Conservation (phyloP, 1,139 yeast species). For the Diutina ranongensis region DNA sequence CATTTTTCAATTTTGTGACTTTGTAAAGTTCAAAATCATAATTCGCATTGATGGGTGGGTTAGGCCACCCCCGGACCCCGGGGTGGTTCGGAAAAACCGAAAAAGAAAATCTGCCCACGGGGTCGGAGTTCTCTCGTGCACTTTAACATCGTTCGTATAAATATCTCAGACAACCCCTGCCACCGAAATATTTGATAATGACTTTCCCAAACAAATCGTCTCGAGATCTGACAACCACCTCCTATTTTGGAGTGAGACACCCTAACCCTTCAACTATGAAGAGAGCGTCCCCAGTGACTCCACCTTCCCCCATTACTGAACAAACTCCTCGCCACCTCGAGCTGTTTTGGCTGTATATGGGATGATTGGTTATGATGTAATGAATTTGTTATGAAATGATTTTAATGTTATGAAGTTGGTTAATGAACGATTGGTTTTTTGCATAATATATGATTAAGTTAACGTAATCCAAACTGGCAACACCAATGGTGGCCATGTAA, state of each 20-base stretch:
- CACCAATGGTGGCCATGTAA: too few relatives aligned
- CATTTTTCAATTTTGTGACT: not conserved
- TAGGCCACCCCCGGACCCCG: not conserved
- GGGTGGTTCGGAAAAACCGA: not conserved
- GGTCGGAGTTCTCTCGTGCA: not conserved
- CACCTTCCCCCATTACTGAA: not conserved
- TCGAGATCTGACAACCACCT: too few relatives aligned
- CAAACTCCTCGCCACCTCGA: constrained; percentile 1
- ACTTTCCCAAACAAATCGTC: not conserved
- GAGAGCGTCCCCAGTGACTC: not conserved
- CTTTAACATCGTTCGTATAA: not conserved
- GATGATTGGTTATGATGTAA: not conserved
- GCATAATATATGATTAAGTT: too few relatives aligned
- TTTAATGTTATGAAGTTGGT: too few relatives aligned
- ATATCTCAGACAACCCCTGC: not conserved
- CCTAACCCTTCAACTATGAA: too few relatives aligned
- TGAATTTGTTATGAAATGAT: not conserved
- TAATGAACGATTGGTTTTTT: too few relatives aligned
- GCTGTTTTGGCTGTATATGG: constrained; percentile 5
- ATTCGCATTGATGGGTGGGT: not conserved
- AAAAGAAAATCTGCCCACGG: not conserved
- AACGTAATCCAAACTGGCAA: too few relatives aligned
- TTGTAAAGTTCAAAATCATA: too few relatives aligned
- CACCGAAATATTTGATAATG: not conserved
- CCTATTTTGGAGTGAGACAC: too few relatives aligned